Percentiles rank a stretch among this genome's conserved stretches.
These are phyloP conservation scores for Aspergillus sp. DNA, from an alignment of 2,329 filamentous ascomycete genomes.

Conservation along the genomic window DNA sequence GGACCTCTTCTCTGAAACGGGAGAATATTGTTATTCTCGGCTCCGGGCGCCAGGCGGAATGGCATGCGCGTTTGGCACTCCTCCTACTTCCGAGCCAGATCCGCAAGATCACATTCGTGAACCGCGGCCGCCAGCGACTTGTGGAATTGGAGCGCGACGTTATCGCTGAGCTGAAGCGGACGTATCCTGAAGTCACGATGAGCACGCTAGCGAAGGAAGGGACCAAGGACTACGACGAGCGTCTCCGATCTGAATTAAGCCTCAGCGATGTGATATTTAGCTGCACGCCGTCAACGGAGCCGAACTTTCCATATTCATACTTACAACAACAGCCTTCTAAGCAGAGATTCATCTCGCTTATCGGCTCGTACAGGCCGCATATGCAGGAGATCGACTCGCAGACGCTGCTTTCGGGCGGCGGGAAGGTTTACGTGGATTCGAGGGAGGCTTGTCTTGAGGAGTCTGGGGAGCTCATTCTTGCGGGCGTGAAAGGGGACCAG, in stretches of 20 bases:
- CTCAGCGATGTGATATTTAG: conserved; percentile 50
- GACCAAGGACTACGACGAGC: conserved; percentile 51
- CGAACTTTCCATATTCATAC: conserved; percentile 43
- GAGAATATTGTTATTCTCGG: conserved; percentile 49
- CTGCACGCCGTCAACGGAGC: conserved; percentile 48
- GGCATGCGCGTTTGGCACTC: conserved; percentile 50
- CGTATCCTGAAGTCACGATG: conserved; percentile 38
- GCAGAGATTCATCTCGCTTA: conserved; percentile 50
- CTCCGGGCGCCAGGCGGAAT: conserved; percentile 51
- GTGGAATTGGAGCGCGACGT: conserved; percentile 36
- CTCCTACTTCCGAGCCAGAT: conserved; percentile 48
- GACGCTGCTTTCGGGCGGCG: conserved; percentile 55
- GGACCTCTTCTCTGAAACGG: conserved; percentile 31
- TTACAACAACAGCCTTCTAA: conserved; percentile 37
- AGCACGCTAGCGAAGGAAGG: conserved; percentile 58
- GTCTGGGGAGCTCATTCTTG: conserved; percentile 48
- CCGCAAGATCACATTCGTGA: conserved; percentile 74
- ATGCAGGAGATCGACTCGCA: conserved; percentile 53
- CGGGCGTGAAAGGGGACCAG: conserved; percentile 36
- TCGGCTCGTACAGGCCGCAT: conserved; percentile 56
- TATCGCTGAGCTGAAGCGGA: conserved; percentile 32
- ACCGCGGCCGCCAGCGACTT: conserved; percentile 64
- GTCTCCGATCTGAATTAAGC: conserved; percentile 29
- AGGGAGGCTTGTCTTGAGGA: conserved; percentile 47
- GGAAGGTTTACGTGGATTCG: conserved; percentile 67